Conservation (phyloP, 2,329 filamentous ascomycete genomes). For the Fusarium decemcellulare region DNA sequence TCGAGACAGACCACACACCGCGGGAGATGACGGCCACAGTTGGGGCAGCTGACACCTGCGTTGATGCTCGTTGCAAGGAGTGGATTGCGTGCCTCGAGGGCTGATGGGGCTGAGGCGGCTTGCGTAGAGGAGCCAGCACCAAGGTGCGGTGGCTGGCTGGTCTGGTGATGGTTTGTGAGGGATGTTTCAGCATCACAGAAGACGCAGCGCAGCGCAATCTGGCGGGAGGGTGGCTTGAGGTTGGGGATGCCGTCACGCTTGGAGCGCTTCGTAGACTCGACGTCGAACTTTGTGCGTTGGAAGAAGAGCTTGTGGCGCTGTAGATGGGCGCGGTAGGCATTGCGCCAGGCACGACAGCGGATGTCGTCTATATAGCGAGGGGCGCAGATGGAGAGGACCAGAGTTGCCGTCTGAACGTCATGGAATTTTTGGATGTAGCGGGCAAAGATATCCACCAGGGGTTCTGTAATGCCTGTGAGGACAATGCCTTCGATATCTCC, state of each 20-base stretch:
- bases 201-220: conserved; percentile 82
- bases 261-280: conserved; percentile 80
- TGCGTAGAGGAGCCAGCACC: conserved; percentile 26
- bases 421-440: conserved; percentile 82
- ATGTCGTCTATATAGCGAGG: conserved; percentile 84
- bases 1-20: conserved; percentile 78
- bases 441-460: conserved; percentile 81
- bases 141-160: conserved; percentile 26
- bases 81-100: conserved; percentile 64
- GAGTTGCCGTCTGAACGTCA: conserved; percentile 84
- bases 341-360: conserved; percentile 81
- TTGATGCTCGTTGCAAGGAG: conserved; percentile 70
- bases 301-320: conserved; percentile 82
- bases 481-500: conserved; percentile 85
- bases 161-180: conserved; percentile 56
- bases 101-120: conserved; percentile 41
- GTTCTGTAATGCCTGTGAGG: conserved; percentile 82
- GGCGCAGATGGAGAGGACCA: conserved; percentile 80
- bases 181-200: conserved; percentile 78
- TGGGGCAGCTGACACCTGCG: conserved; percentile 75
- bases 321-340: conserved; percentile 78
- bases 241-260: conserved; percentile 69
- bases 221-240: conserved; percentile 69
- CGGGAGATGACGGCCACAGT: conserved; percentile 76
- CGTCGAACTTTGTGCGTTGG: conserved; percentile 82